These are phyloP conservation scores for Zygosaccharomyces lentus DNA, from an alignment of 805 yeast genomes.

Conservation along the genomic window DNA sequence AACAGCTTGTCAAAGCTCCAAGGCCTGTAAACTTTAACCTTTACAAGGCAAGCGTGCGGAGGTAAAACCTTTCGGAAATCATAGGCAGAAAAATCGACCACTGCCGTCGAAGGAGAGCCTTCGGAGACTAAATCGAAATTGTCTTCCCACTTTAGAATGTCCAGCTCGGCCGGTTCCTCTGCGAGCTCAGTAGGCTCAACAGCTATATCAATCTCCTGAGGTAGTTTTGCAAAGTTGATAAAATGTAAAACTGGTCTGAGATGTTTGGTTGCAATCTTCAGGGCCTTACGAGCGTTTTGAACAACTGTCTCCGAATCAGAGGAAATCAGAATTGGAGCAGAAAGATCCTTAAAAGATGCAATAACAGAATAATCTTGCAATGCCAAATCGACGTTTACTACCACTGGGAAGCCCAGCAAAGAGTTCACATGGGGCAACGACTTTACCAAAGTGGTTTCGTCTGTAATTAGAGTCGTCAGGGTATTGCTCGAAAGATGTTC, in stretches of 20 bases:
- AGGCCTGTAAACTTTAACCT: slow-evolving; percentile 69
- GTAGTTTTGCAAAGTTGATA: slow-evolving; percentile 32
- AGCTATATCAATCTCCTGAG: slow-evolving; percentile 16
- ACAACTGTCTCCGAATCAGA: slow-evolving; percentile 50
- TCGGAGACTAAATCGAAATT: slow-evolving; percentile 26
- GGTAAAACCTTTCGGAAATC: slow-evolving; percentile 41
- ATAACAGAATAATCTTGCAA: slow-evolving; percentile 63
- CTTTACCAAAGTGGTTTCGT: slow-evolving; percentile 50
- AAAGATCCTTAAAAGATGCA: slow-evolving; percentile 69
- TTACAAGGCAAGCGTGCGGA: slow-evolving; percentile 38
- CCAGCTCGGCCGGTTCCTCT: slow-evolving; percentile 25
- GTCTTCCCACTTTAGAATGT: slow-evolving; percentile 32
- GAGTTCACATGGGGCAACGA: slow-evolving; percentile 54
- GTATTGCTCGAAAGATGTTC: slow-evolving; percentile 19
- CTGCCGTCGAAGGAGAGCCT: slow-evolving; percentile 44
- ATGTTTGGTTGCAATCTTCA: slow-evolving; percentile 48
- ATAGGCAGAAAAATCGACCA: slow-evolving; percentile 62
- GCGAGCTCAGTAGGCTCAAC: slow-evolving; percentile 16
- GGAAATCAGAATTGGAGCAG: slow-evolving; percentile 64
- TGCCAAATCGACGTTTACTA: slow-evolving; percentile 58
- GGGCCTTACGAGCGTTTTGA: slow-evolving; percentile 54
- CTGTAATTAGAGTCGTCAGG: slow-evolving; percentile 46
- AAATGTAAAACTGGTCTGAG: slow-evolving; percentile 68
- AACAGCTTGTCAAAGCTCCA: slow-evolving; percentile 54
- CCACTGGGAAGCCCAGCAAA: slow-evolving; percentile 41